phyloP scores from a whole-genome alignment of 2,329 filamentous ascomycete species.

The Trichoderma oligosporum region DNA sequence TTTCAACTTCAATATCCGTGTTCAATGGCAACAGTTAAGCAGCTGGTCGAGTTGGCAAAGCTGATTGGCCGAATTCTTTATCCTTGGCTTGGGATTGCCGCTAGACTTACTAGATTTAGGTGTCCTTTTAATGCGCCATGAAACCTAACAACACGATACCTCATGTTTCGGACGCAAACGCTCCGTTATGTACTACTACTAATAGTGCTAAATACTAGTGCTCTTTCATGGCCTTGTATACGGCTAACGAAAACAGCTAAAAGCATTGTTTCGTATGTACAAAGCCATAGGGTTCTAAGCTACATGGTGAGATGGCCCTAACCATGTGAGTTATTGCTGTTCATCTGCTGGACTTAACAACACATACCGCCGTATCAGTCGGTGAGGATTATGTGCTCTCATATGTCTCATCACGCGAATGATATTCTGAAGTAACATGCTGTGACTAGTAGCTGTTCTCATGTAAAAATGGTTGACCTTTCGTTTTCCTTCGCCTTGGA shows the following conservation, averaged over 20 bases:
- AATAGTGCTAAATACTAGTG: conserved; percentile 2
- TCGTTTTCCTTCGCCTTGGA: not conserved
- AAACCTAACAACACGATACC: not conserved
- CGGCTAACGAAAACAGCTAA: conserved; percentile 1
- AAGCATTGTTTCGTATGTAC: not conserved
- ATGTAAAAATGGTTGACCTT: not conserved
- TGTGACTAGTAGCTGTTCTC: not conserved
- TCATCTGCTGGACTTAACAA: not conserved
- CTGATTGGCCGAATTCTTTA: not conserved
- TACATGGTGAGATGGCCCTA: conserved; percentile 7
- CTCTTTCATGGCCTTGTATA: not conserved
- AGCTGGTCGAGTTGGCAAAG: not conserved
- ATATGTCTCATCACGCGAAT: conserved; percentile 3
- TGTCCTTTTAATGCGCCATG: not conserved
- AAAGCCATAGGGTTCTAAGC: conserved; percentile 1
- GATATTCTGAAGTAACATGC: not conserved
- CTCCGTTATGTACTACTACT: not conserved
- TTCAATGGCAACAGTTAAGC: no score
- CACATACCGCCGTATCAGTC: not conserved
- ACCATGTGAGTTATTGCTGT: conserved; percentile 1
- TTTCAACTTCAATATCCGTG: no score
- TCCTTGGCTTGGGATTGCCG: conserved; percentile 1
- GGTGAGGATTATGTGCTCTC: not conserved
- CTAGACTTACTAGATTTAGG: not conserved
- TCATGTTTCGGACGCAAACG: not conserved